A percentile compares a stretch with the other conserved stretches of the same genome.
phyloP scores from a whole-genome alignment of 768 basidiomycete genomes.

The Pleurotus giganteus region DNA sequence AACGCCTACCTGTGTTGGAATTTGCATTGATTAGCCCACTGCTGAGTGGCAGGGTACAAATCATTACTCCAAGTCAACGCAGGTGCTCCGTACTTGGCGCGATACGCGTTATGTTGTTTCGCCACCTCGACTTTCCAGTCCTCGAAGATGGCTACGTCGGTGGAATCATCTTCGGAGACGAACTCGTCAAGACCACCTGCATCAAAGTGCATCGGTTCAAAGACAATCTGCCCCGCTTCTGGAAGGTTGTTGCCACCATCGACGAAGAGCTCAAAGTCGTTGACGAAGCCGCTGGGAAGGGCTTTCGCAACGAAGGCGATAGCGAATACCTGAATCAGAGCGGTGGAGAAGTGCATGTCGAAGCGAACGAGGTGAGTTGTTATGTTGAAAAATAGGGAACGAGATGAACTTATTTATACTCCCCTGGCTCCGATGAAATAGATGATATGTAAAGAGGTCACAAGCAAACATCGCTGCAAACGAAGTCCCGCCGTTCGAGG shows the following conservation, averaged over 20 bases:
- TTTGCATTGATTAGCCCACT: slow-evolving; percentile 22
- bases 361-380: not conserved
- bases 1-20: slow-evolving; percentile 22
- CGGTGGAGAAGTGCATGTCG: not conserved
- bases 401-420: not conserved
- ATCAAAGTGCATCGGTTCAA: slow-evolving; percentile 5
- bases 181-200: not conserved
- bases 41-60: slow-evolving; percentile 18
- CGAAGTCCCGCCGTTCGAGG: too few relatives aligned
- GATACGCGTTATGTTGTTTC: slow-evolving; percentile 17
- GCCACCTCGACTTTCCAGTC: slow-evolving; percentile 17
- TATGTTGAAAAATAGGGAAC: too few relatives aligned
- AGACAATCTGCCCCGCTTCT: slow-evolving; percentile 10
- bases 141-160: slow-evolving; percentile 12
- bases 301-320: not conserved
- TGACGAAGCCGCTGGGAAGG: not conserved
- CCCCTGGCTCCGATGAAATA: too few relatives aligned
- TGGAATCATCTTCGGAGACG: not conserved
- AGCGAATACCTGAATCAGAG: not conserved
- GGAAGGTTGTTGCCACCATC: not conserved
- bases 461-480: too few relatives aligned
- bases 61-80: slow-evolving; percentile 21
- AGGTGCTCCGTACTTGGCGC: slow-evolving; percentile 21
- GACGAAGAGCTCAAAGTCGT: not conserved
- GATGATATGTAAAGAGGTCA: too few relatives aligned